Percentiles rank a stretch among this genome's conserved stretches.
Evolutionary conservation across 129 eudicot species (phyloP).

Genomic region (Flaveria sonorensis): DNA sequence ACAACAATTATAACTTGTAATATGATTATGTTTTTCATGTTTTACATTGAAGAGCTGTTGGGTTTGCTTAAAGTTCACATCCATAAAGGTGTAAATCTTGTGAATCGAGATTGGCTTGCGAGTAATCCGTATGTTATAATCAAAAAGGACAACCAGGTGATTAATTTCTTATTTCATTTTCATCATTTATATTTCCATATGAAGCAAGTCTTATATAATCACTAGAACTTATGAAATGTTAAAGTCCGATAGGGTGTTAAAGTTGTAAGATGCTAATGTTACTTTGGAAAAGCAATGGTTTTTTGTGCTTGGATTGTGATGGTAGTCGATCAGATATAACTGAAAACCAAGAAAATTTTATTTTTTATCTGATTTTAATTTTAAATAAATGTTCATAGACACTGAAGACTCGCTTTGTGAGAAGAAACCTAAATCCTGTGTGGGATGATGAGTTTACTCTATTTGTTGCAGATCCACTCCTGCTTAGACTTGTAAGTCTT

Average conservation of each 20-base stretch:
- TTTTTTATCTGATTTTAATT: too few relatives aligned
- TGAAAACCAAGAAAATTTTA: too few relatives aligned
- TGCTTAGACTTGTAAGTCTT: conserved; percentile 58
- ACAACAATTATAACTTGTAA: not conserved
- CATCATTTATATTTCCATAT: not conserved
- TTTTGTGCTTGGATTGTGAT: too few relatives aligned
- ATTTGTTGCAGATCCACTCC: conserved; percentile 47
- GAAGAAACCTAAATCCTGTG: conserved; percentile 56
- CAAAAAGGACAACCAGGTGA: not conserved
- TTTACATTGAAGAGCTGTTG: not conserved
- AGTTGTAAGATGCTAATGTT: too few relatives aligned
- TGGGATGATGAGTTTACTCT: conserved; percentile 81
- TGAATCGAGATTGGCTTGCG: not conserved
- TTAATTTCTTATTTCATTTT: not conserved
- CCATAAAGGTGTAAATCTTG: not conserved
- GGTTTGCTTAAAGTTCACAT: not conserved
- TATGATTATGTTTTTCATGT: not conserved
- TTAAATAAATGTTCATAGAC: conserved; percentile 37
- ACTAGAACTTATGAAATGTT: too few relatives aligned
- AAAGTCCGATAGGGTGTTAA: too few relatives aligned
- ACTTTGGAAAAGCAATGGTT: too few relatives aligned
- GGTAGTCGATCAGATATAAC: too few relatives aligned
- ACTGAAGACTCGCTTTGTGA: conserved; percentile 63
- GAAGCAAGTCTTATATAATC: too few relatives aligned
- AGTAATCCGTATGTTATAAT: not conserved